Evolutionary conservation across 2,329 filamentous ascomycete genomes (phyloP), one percentile per base, ranked within the genome.

Genomic region (Fusarium nelsonii): DNA sequence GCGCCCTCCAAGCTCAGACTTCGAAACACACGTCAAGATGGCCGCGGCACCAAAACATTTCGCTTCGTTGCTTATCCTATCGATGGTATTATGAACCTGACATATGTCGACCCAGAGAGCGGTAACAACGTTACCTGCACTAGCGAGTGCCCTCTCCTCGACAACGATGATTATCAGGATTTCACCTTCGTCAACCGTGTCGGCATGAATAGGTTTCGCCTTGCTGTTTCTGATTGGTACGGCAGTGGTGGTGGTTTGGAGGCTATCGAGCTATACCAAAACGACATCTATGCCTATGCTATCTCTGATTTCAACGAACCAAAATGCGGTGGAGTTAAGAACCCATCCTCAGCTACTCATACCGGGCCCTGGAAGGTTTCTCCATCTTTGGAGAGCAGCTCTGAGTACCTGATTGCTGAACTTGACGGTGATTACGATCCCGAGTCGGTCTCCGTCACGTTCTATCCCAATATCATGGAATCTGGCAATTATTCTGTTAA

Each of bases 81-180:
- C 74, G 90, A 92, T 67, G 96, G 96, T 53, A 97, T 99, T 77
- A 92, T 99, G 90, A 97, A 98, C 80, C 86, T 99, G 75, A 97
- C 94, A 37, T 98, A 96, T 73, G 90, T 90, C 68, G 93, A 98
- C 75, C 90, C 91, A 26, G 82, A 77, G 39, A 91, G 88, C 3
- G 91, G 91, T 28, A 82, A 87, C 51, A 90, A 90, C 57, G 81
- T 83, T 32, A 90, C 87, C 59, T 99, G 96, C 81, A 93, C 94
- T 54, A 91, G 89, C 65, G 86, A 88, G 74, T 99, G 96, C 74
- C 92, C 94, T n/a, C 85, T 99, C 48, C 93, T 92, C 66, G 84
- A 89, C 75, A 88, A 93, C 74, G 81, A 84, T 8, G 79, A 84
- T 51, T 97, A 88, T 72, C 94, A 97, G 78, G 96, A 99, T 74